Percentiles rank a stretch among this genome's conserved stretches.
These are phyloP conservation scores for Tolypocladium tundrense DNA, from an alignment of 2,329 filamentous ascomycete species.

Conservation along the genomic window DNA sequence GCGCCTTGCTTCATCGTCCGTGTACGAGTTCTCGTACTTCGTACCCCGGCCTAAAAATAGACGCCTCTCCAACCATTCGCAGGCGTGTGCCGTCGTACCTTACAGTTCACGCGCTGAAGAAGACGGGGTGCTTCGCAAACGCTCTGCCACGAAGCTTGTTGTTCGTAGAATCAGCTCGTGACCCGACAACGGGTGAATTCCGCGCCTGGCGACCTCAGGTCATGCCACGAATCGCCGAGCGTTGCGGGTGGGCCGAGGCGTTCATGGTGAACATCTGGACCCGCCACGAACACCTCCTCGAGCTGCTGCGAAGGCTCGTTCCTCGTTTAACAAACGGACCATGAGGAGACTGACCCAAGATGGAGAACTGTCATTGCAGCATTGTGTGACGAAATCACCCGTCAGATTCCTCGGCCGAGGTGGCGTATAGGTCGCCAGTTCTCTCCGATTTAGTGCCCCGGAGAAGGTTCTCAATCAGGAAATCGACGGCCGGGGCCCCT, in stretches of 20 bases:
- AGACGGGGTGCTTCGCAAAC: too few species aligned
- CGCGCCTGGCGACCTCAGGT: background rate
- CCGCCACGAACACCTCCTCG: background rate
- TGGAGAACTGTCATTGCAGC: background rate
- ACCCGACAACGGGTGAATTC: background rate
- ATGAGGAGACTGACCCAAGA: background rate
- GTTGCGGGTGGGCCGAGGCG: background rate
- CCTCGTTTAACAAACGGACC: background rate
- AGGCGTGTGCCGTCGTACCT: background rate
- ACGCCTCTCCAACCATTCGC: background rate
- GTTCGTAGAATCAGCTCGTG: background rate
- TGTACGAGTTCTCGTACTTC: too few species aligned
- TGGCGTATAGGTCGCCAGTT: background rate
- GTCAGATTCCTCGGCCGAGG: slow-evolving; percentile 1
- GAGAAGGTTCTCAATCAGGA: slow-evolving; percentile 11
- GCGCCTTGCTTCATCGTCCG: background rate
- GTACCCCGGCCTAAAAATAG: background rate
- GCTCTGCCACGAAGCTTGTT: background rate
- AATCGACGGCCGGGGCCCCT: slow-evolving; percentile 7
- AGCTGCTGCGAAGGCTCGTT: background rate
- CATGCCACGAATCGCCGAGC: background rate
- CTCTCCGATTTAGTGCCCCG: slow-evolving; percentile 7
- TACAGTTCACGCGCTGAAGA: too few species aligned
- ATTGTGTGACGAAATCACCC: background rate
- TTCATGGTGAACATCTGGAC: background rate